Conservation (phyloP, 495 filamentous ascomycete genomes). For the Talaromyces thailandensis region DNA sequence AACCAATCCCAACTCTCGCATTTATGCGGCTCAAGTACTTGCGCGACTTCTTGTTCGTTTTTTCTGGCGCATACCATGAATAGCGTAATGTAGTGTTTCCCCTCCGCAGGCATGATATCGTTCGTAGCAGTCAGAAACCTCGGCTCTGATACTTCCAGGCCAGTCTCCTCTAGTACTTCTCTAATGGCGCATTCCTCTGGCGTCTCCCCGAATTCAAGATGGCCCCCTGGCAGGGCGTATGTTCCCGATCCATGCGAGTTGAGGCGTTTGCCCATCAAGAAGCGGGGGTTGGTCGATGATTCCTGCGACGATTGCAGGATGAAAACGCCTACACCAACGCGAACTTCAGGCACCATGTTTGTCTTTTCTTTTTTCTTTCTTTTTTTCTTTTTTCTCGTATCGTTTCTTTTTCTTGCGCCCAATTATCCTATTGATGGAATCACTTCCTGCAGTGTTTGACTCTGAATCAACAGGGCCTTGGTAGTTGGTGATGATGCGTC, state of each 20-base stretch:
- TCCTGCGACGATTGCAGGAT: slow-evolving; percentile 8
- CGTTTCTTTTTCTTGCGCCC: background rate
- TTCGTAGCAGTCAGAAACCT: slow-evolving; percentile 49
- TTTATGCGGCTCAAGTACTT: slow-evolving; percentile 52
- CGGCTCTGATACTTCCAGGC: slow-evolving; percentile 37
- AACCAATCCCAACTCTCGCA: slow-evolving; percentile 57
- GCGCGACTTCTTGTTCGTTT: slow-evolving; percentile 33
- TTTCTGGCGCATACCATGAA: slow-evolving; percentile 41
- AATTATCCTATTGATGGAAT: background rate
- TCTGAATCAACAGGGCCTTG: background rate
- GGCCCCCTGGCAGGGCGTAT: slow-evolving; percentile 58
- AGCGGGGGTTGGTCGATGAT: slow-evolving; percentile 6
- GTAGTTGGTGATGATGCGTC: background rate
- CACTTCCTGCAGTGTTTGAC: background rate
- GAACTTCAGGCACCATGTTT: slow-evolving; percentile 7
- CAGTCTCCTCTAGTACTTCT: slow-evolving; percentile 63
- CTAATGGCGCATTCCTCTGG: slow-evolving; percentile 49
- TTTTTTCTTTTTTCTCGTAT: background rate
- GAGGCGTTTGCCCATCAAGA: slow-evolving; percentile 15
- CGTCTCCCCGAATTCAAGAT: slow-evolving; percentile 56
- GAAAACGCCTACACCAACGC: slow-evolving; percentile 15
- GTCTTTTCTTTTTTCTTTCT: background rate
- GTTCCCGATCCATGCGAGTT: slow-evolving; percentile 33
- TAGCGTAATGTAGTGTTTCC: slow-evolving; percentile 59
- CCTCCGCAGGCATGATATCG: slow-evolving; percentile 40